Evolutionary conservation across 352 stramenopile genomes (phyloP), one percentile per base, ranked within the genome.

Genomic region (Globisporangium rhizosaccharum): DNA sequence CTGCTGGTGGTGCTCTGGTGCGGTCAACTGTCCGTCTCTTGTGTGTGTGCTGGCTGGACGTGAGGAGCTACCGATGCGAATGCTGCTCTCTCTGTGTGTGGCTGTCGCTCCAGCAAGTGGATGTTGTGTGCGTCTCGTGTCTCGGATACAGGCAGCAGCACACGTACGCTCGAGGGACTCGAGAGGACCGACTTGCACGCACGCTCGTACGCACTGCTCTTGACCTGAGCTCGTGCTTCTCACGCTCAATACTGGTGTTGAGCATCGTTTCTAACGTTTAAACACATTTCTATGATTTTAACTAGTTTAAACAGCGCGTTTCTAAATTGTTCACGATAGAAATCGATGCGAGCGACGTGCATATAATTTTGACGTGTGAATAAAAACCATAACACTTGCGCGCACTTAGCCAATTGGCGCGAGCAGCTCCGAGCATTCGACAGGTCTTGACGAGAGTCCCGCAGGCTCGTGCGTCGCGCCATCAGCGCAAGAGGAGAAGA

Each of bases 1-100:
- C 61, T 60, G 12, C 60, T 61, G 41, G 71, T 15, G 23, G 23
- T 2, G 37, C 10, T 5, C n/a, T 64, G 48, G 79, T 71, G 23
- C 23, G 25, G 36, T 17, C 18, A 26, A n/a, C 44, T 28, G 44
- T 49, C 44, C 9, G 17, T 49, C 15, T 23, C 15, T 23, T n/a
- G 17, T 25, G 15, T 49, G 44, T 23, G n/a, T n/a, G 44, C 17
- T 28, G n/a, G 18, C 18, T 47, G 41, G 41, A 20, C 18, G 11
- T 23, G 14, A 23, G 1, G 41, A 10, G 18, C 15, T 20, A 33
- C 28, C 6, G 28, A 33, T 33, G 28, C 39, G 39, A n/a, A n/a
- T 5, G 39, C 41, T 18, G 0, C 10, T 23, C 8, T 2, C 14
- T 11, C 41, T 47, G 41, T 9, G 41, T 23, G 41, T 47, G 14